A percentile compares a stretch with the other conserved stretches of the same genome.
phyloP scores from a whole-genome alignment of 228 moss, liverwort and hornwort species.

The Sphagnum fallax region DNA sequence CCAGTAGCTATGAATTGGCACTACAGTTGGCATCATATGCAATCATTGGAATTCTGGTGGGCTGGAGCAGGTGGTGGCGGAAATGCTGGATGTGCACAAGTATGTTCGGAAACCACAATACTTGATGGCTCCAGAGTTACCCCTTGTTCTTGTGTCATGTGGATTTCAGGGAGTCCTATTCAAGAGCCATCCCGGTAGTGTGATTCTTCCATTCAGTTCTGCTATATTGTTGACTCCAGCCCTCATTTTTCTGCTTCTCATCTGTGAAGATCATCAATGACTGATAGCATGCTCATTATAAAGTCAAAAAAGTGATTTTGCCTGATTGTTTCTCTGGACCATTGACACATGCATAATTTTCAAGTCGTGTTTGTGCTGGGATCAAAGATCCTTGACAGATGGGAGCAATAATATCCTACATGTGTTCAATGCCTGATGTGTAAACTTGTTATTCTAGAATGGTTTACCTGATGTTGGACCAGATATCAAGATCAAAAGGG shows the following conservation, averaged over 20 bases:
- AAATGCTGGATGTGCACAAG: constrained; percentile 59
- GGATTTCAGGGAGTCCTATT: constrained; percentile 83
- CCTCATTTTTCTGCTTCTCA: neutral
- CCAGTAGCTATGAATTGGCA: neutral
- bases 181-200: constrained; percentile 58
- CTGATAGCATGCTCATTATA: too few species aligned
- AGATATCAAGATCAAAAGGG: too few species aligned
- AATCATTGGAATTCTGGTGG: too few species aligned
- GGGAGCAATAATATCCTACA: too few species aligned
- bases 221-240: neutral
- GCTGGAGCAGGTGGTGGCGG: constrained; percentile 57
- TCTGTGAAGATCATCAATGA: neutral
- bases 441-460: neutral
- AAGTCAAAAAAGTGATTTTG: neutral
- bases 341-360: neutral
- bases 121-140: constrained; percentile 78
- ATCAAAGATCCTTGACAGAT: too few species aligned
- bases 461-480: neutral
- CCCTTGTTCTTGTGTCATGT: constrained; percentile 66
- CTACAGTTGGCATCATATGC: too few species aligned
- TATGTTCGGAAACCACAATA: constrained; percentile 76
- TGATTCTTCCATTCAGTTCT: neutral
- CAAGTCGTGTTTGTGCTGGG: too few species aligned
- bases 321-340: neutral
- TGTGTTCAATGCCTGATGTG: neutral